Conservation (phyloP, 1,284 basidiomycete species). For the Sporisorium exsertum region DNA sequence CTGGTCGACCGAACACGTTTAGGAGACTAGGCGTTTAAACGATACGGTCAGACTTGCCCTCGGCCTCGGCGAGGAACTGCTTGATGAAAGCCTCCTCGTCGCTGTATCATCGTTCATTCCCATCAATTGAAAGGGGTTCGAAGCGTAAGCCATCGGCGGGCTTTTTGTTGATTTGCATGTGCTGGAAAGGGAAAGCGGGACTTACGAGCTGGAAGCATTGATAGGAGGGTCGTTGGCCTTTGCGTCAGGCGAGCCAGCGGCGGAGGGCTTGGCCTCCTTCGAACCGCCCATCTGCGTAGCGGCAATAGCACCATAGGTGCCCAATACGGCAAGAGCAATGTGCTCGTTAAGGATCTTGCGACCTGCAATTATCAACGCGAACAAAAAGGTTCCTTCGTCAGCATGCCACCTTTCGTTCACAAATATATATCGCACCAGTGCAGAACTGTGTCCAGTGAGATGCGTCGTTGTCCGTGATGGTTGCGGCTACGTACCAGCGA, state of each 20-base stretch:
- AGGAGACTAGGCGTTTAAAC: slow-evolving; percentile 25
- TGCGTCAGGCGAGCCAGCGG: slow-evolving; percentile 26
- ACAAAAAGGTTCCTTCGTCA: neutral
- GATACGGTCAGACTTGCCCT: slow-evolving; percentile 51
- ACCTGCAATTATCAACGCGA: slow-evolving; percentile 44
- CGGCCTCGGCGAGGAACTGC: slow-evolving; percentile 66
- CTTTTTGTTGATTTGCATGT: no score
- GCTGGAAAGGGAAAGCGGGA: neutral
- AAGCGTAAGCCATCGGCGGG: no score
- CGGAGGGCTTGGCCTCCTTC: slow-evolving; percentile 38
- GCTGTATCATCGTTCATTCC: slow-evolving; percentile 23
- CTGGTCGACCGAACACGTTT: neutral
- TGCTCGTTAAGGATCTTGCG: slow-evolving; percentile 66
- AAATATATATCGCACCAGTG: neutral
- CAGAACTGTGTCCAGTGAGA: no score
- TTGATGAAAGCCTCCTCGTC: slow-evolving; percentile 68
- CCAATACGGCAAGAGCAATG: slow-evolving; percentile 61
- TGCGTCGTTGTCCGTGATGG: slow-evolving; percentile 28
- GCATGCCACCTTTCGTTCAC: slow-evolving; percentile 9
- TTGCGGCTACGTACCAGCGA: slow-evolving; percentile 53
- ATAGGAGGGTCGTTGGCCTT: slow-evolving; percentile 50
- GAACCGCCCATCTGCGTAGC: slow-evolving; percentile 36
- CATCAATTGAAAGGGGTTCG: no score
- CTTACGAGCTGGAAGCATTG: slow-evolving; percentile 63
- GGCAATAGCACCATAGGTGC: slow-evolving; percentile 53